A percentile compares a stretch with the other conserved stretches of the same genome.
These are phyloP conservation scores for Sporothrix luriei DNA, from an alignment of 2,329 filamentous ascomycete genomes.

Conservation along the genomic window DNA sequence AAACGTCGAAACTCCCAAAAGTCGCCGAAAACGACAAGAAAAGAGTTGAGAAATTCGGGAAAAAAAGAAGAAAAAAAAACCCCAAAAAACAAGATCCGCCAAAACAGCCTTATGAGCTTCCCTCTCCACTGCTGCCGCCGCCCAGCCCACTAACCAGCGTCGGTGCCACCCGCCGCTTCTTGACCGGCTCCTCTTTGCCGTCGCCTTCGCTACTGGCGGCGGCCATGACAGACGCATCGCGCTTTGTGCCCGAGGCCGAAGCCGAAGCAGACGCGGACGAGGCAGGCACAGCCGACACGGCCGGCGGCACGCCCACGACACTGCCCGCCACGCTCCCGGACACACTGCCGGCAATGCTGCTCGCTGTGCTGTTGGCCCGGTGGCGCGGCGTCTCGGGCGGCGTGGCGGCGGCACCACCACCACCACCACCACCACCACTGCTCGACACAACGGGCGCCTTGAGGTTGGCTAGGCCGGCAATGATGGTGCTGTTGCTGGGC, in stretches of 20 bases:
- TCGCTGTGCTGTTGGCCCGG: conserved; percentile 57
- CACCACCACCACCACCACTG: neutral
- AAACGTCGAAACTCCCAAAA: neutral
- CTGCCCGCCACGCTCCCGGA: conserved; percentile 38
- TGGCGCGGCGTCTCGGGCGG: conserved; percentile 84
- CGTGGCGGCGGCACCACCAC: conserved; percentile 54
- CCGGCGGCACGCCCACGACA: conserved; percentile 36
- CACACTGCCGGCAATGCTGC: conserved; percentile 51
- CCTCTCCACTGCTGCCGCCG: neutral
- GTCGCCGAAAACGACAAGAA: neutral
- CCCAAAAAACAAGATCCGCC: no score
- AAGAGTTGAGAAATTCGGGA: neutral
- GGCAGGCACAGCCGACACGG: conserved; percentile 12
- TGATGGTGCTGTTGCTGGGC: conserved; percentile 41
- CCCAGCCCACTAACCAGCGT: conserved; percentile 53
- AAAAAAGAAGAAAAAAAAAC: no score
- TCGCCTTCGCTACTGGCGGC: conserved; percentile 21
- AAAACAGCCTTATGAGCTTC: neutral
- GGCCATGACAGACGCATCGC: conserved; percentile 55
- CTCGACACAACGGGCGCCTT: conserved; percentile 2
- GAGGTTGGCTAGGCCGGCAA: conserved; percentile 11
- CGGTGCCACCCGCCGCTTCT: conserved; percentile 71
- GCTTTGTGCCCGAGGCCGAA: conserved; percentile 45
- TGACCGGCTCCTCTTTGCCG: conserved; percentile 51
- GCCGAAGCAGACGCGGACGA: neutral